A percentile compares a stretch with the other conserved stretches of the same genome.
Conservation (phyloP, 768 basidiomycete genomes). For the Roridomyces roridus region DNA sequence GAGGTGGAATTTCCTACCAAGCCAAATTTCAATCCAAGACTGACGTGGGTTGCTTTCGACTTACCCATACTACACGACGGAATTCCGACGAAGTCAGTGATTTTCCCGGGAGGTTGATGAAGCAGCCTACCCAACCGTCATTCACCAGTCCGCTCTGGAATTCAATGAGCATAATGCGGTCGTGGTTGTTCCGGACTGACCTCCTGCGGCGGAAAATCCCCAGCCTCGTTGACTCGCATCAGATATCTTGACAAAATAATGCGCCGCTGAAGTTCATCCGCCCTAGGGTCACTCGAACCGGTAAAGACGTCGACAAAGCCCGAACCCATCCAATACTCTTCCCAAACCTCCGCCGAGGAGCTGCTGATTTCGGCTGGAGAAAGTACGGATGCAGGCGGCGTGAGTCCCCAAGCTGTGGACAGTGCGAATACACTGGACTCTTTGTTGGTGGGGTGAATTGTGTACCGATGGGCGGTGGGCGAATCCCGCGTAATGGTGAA, state of each 20-base stretch:
- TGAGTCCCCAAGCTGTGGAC: slow-evolving; percentile 39
- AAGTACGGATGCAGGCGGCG: slow-evolving; percentile 24
- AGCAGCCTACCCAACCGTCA: slow-evolving; percentile 56
- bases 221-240: slow-evolving; percentile 65
- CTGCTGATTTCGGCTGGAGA: slow-evolving; percentile 30
- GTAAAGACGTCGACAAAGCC: slow-evolving; percentile 61
- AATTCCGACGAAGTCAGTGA: background rate
- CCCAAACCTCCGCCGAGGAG: slow-evolving; percentile 50
- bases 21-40: slow-evolving; percentile 11
- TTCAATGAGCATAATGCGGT: slow-evolving; percentile 6
- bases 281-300: slow-evolving; percentile 54
- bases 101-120: background rate
- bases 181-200: slow-evolving; percentile 34
- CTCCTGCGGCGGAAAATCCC: slow-evolving; percentile 62
- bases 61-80: slow-evolving; percentile 43
- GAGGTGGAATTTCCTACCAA: slow-evolving; percentile 64
- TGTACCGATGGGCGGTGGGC: slow-evolving; percentile 52
- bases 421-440: slow-evolving; percentile 40
- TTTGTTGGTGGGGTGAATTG: slow-evolving; percentile 40
- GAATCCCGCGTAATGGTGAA: slow-evolving; percentile 50
- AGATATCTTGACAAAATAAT: slow-evolving; percentile 63
- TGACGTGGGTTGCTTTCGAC: slow-evolving; percentile 7
- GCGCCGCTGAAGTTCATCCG: slow-evolving; percentile 60
- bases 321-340: slow-evolving; percentile 50
- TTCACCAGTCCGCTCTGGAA: slow-evolving; percentile 59